A percentile compares a stretch with the other conserved stretches of the same genome.
These are phyloP conservation scores for Centrapalus pauciflorus DNA, from an alignment of 129 eudicot species.

Conservation along the genomic window DNA sequence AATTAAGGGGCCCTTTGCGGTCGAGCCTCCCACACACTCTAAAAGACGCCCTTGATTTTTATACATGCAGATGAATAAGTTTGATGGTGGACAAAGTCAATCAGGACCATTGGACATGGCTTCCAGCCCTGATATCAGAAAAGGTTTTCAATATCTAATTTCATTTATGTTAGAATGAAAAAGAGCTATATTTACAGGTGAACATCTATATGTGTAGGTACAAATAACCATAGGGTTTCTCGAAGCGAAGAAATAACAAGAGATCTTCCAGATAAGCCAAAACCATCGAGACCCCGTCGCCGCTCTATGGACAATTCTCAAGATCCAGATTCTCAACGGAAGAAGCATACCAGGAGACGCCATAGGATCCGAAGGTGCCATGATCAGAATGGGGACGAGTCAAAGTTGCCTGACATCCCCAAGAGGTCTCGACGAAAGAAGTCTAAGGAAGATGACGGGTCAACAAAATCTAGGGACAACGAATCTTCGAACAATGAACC, in stretches of 20 bases:
- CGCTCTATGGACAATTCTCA: conserved; percentile 22
- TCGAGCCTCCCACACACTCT: no score
- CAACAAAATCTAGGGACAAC: conserved; percentile 22
- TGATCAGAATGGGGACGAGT: conserved; percentile 15
- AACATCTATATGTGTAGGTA: conserved; percentile 7
- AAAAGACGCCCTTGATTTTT: no score
- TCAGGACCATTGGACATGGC: conserved; percentile 18
- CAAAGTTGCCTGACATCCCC: conserved; percentile 19
- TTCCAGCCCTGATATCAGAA: background rate
- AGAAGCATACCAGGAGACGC: conserved; percentile 20
- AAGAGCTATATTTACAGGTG: no score
- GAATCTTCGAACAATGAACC: conserved; percentile 5
- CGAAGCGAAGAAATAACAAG: conserved; percentile 33
- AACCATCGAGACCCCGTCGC: conserved; percentile 24
- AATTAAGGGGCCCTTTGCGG: no score
- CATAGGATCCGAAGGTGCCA: conserved; percentile 14
- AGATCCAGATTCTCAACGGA: conserved; percentile 27
- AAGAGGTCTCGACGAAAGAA: conserved; percentile 22
- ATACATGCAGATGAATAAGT: conserved; percentile 31
- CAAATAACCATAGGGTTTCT: conserved; percentile 23
- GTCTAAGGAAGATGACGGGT: conserved; percentile 26
- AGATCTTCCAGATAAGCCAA: conserved; percentile 15
- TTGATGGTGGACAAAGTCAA: conserved; percentile 12
- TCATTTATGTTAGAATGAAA: no score
- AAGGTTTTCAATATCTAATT: conserved; percentile 13